Conservation (phyloP, 192 early-diverging fungal genomes). For the Pilaira anomala region DNA sequence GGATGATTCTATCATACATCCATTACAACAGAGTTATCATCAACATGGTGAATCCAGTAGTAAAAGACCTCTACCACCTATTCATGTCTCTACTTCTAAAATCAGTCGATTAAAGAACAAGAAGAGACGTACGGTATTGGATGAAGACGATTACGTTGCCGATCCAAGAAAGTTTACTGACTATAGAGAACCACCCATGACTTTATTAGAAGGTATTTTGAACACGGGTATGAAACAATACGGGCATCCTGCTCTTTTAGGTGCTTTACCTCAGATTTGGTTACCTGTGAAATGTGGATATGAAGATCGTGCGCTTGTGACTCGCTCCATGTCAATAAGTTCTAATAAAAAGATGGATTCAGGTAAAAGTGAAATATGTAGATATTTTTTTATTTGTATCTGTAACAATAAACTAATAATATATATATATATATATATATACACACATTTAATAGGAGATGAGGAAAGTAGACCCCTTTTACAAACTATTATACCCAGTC, state of each 20-base stretch:
- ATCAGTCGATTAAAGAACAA: neutral
- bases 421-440: too few species aligned
- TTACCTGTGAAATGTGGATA: slow-evolving; percentile 53
- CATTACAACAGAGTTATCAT: neutral
- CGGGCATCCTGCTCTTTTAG: slow-evolving; percentile 62
- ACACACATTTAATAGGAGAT: too few species aligned
- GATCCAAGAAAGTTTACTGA: slow-evolving; percentile 66
- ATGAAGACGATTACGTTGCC: slow-evolving; percentile 63
- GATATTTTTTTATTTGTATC: too few species aligned
- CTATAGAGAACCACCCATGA: slow-evolving; percentile 71
- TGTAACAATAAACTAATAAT: too few species aligned
- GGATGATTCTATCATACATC: neutral
- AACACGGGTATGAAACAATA: slow-evolving; percentile 69
- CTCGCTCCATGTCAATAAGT: too few species aligned
- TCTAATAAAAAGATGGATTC: too few species aligned
- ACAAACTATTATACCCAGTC: too few species aligned
- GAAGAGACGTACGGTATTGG: slow-evolving; percentile 38
- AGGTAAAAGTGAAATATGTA: too few species aligned
- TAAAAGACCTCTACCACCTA: neutral
- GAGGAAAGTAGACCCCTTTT: too few species aligned
- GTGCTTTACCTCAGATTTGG: slow-evolving; percentile 69
- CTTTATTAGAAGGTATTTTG: slow-evolving; percentile 63
- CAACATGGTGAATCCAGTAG: neutral
- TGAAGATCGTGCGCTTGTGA: neutral
- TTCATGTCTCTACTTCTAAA: neutral